These are phyloP conservation scores for Aspergillus novoparasiticus DNA, from an alignment of 2,329 filamentous ascomycete species.

Conservation along the genomic window DNA sequence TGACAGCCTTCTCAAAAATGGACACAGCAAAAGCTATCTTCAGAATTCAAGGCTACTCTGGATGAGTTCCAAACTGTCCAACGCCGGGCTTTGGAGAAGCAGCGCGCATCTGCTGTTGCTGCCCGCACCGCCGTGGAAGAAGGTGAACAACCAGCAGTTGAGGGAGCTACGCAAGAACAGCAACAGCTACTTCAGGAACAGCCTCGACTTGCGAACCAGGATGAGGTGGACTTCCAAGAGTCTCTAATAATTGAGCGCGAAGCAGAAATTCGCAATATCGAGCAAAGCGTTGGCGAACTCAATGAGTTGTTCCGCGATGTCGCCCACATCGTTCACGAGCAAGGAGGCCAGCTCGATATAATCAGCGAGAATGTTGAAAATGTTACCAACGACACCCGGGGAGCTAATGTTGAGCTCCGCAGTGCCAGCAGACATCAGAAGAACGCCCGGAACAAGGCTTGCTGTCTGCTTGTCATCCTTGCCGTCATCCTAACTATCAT, in stretches of 20 bases:
- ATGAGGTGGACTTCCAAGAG: conserved; percentile 97
- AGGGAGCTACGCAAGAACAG: conserved; percentile 54
- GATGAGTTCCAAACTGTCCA: conserved; percentile 93
- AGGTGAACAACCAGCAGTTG: conserved; percentile 26
- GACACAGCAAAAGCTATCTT: conserved; percentile 90
- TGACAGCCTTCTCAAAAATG: conserved; percentile 88
- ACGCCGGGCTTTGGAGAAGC: conserved; percentile 85
- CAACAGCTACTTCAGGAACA: conserved; percentile 77
- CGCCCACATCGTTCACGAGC: conserved; percentile 94
- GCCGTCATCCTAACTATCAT: conserved; percentile 88
- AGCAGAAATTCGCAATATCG: conserved; percentile 94
- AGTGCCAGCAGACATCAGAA: conserved; percentile 91
- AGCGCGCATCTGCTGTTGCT: conserved; percentile 81
- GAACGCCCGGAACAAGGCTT: conserved; percentile 91
- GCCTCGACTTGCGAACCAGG: conserved; percentile 80
- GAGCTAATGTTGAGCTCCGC: conserved; percentile 82
- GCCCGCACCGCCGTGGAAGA: conserved; percentile 78
- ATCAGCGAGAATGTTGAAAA: conserved; percentile 88
- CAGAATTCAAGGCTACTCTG: conserved; percentile 86
- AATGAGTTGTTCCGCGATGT: conserved; percentile 98
- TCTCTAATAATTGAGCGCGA: conserved; percentile 94
- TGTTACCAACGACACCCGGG: conserved; percentile 76
- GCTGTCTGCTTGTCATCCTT: conserved; percentile 85
- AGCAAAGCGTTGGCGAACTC: conserved; percentile 90
- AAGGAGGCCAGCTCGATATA: conserved; percentile 83